Conservation (phyloP, 1,284 basidiomycete genomes). For the Sanghuangporus sanghuang region DNA sequence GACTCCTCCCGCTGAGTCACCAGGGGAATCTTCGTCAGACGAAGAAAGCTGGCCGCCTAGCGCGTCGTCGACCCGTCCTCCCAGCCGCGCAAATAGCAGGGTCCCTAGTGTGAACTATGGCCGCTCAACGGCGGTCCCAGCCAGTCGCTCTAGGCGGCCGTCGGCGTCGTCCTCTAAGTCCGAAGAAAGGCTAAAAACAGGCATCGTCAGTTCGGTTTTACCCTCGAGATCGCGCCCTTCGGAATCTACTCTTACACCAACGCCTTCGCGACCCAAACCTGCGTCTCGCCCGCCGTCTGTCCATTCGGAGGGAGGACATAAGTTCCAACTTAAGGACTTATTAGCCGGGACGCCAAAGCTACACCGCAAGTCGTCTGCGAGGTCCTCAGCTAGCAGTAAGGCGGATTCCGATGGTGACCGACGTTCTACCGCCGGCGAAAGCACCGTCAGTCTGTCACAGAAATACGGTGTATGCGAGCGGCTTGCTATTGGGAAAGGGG, state of each 20-base stretch:
- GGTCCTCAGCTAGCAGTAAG: constrained; percentile 60
- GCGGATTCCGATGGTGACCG: constrained; percentile 66
- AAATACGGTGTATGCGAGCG: constrained; percentile 99
- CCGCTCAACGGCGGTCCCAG: constrained; percentile 45
- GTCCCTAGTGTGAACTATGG: constrained; percentile 51
- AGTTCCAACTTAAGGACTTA: constrained; percentile 82
- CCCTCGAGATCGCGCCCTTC: constrained; percentile 24
- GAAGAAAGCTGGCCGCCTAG: constrained; percentile 48
- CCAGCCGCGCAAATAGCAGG: constrained; percentile 41
- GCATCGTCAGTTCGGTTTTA: constrained; percentile 16
- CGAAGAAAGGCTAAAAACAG: constrained; percentile 1
- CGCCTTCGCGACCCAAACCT: constrained; percentile 24
- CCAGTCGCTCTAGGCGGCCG: constrained; percentile 31
- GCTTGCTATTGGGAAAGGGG: constrained; percentile 95
- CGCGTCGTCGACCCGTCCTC: constrained; percentile 55
- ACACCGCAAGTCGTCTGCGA: constrained; percentile 62
- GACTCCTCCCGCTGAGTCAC: constrained; percentile 37
- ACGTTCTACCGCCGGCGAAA: constrained; percentile 57
- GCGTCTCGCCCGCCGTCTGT: constrained; percentile 30
- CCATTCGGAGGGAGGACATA: constrained; percentile 56
- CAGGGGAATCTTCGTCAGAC: constrained; percentile 42
- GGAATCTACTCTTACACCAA: constrained; percentile 34
- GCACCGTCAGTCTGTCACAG: constrained; percentile 63
- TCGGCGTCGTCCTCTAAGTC: constrained; percentile 13
- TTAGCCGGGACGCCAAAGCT: constrained; percentile 68